Conservation (phyloP, 805 yeast species). For the Pichia ethanolica region DNA sequence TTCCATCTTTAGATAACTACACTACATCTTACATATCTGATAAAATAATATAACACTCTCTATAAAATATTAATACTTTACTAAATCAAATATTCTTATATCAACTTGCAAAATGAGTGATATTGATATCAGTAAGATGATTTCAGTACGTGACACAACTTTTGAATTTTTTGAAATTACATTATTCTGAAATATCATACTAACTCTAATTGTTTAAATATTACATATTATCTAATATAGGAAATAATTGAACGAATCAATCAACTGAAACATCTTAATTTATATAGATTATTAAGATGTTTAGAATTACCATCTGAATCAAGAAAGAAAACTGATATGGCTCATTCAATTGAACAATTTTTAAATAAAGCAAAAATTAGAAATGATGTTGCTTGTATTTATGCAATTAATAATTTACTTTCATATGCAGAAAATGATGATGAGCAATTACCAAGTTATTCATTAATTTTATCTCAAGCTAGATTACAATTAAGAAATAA, state of each 20-base stretch:
- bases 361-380: slow-evolving; percentile 11
- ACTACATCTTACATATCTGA: no score
- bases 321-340: slow-evolving; percentile 5
- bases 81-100: no score
- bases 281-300: neutral
- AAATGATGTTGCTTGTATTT: slow-evolving; percentile 36
- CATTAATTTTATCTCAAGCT: neutral
- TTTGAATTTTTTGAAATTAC: no score
- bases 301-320: neutral
- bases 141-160: no score
- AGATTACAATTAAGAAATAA: neutral
- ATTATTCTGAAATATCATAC: neutral
- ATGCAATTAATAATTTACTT: slow-evolving; percentile 39
- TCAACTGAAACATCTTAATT: neutral
- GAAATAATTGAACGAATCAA: neutral
- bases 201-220: no score
- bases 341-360: slow-evolving; percentile 1
- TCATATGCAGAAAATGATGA: slow-evolving; percentile 24
- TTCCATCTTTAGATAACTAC: no score
- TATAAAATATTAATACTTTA: no score
- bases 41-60: no score
- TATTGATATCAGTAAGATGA: no score
- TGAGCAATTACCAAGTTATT: slow-evolving; percentile 1
- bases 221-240: neutral
- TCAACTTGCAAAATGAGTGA: no score